Evolutionary conservation across 345 rosid genomes (phyloP).

Genomic region (Limnanthes douglasii): DNA sequence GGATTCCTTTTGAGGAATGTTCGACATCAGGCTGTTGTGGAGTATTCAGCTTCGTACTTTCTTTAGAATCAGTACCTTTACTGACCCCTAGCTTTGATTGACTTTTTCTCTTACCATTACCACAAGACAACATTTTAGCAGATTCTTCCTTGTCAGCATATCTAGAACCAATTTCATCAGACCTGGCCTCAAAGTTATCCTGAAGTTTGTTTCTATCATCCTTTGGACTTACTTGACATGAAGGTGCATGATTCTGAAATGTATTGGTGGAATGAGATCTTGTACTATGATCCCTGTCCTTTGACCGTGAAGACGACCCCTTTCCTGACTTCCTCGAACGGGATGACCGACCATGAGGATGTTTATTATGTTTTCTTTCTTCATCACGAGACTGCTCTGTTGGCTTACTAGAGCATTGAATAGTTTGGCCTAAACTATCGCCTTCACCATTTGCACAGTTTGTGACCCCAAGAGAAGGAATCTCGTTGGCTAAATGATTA

Average conservation of each 20-base stretch:
- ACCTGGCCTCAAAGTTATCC: constrained; percentile 21
- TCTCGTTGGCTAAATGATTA: constrained; percentile 15
- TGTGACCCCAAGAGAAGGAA: constrained; percentile 20
- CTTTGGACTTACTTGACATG: constrained; percentile 21
- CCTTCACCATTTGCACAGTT: constrained; percentile 13
- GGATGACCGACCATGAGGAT: constrained; percentile 18
- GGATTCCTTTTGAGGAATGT: constrained; percentile 19
- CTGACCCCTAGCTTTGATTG: too few species aligned
- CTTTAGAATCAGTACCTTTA: constrained; percentile 15
- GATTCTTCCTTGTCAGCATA: constrained; percentile 25
- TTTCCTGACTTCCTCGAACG: constrained; percentile 32
- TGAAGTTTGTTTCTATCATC: constrained; percentile 26
- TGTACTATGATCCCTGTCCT: constrained; percentile 27
- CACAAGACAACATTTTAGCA: constrained; percentile 17
- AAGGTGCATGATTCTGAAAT: constrained; percentile 15
- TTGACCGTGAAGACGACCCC: constrained; percentile 36
- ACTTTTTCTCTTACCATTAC: constrained; percentile 26
- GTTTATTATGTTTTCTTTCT: constrained; percentile 22
- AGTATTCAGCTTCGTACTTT: constrained; percentile 16
- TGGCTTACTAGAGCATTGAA: not conserved
- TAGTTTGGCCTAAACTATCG: constrained; percentile 17
- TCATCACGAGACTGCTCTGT: constrained; percentile 12
- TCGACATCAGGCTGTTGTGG: constrained; percentile 15
- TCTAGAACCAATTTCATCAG: constrained; percentile 18
- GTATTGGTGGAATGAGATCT: constrained; percentile 22